phyloP scores from a whole-genome alignment of 192 early-diverging fungal species.

The Kappamyces sp. region DNA sequence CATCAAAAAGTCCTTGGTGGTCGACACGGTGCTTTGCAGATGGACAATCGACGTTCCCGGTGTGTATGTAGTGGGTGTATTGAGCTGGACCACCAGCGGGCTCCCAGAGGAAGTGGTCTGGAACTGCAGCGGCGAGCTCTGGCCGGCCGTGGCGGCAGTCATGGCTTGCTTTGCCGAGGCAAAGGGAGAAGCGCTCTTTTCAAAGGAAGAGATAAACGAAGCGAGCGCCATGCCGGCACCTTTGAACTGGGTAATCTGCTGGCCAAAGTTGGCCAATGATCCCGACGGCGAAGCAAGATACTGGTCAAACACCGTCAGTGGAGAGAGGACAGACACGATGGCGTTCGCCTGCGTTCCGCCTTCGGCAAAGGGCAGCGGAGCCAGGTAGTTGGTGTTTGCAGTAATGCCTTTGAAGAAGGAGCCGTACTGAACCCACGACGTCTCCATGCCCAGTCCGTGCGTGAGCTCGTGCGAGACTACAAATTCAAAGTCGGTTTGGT shows the following conservation, averaged over 20 bases:
- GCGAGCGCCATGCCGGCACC: not conserved
- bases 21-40: constrained; percentile 21
- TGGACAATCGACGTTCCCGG: constrained; percentile 29
- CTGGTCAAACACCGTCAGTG: constrained; percentile 21
- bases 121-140: not conserved
- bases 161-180: constrained; percentile 5
- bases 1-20: constrained; percentile 36
- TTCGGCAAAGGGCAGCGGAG: constrained; percentile 21
- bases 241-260: constrained; percentile 5
- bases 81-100: not conserved
- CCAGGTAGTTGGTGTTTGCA: constrained; percentile 21
- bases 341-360: constrained; percentile 16
- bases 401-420: constrained; percentile 7
- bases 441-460: constrained; percentile 36
- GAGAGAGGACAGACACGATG: constrained; percentile 15
- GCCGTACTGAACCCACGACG: constrained; percentile 15
- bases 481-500: constrained; percentile 31
- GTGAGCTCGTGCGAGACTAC: constrained; percentile 34
- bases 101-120: not conserved
- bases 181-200: constrained; percentile 19
- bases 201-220: constrained; percentile 20
- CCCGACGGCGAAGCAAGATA: not conserved
- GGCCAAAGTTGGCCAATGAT: not conserved
- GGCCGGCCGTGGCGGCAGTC: not conserved
- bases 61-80: constrained; percentile 3